phyloP scores from a whole-genome alignment of 1,139 yeast species.

The Hansenula anomala region DNA sequence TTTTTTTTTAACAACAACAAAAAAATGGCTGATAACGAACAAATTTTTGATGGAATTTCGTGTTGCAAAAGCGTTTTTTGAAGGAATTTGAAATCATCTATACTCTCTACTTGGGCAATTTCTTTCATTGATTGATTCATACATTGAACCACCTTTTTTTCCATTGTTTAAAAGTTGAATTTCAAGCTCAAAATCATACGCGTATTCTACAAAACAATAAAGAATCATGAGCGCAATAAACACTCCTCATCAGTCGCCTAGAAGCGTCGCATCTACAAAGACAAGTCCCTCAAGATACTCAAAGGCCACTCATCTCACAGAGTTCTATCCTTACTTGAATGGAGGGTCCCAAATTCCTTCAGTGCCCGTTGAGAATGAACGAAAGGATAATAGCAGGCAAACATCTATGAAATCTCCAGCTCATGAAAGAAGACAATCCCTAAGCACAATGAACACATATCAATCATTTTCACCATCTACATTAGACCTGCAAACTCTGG shows the following conservation, averaged over 20 bases:
- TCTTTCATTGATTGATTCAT: too few relatives aligned
- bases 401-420: neutral
- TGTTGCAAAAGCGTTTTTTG: too few relatives aligned
- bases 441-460: constrained; percentile 28
- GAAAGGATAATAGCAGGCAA: neutral
- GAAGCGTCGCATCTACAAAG: constrained; percentile 3
- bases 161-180: neutral
- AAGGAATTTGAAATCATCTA: too few relatives aligned
- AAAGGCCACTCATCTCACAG: constrained; percentile 47
- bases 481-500: constrained; percentile 52
- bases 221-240: constrained; percentile 1
- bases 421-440: constrained; percentile 22
- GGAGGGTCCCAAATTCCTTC: constrained; percentile 15
- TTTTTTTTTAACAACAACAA: neutral
- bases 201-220: neutral
- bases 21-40: neutral
- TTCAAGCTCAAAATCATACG: too few relatives aligned
- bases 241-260: constrained; percentile 1
- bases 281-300: constrained; percentile 20
- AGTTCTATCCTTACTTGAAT: constrained; percentile 44
- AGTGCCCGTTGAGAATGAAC: neutral
- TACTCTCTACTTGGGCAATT: too few relatives aligned
- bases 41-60: too few relatives aligned
- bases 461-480: constrained; percentile 46
- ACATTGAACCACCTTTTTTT: too few relatives aligned